Percentiles rank a stretch among this genome's conserved stretches.
These are phyloP conservation scores for Neofusicoccum ribis DNA, from an alignment of 2,329 filamentous ascomycete genomes.

Conservation along the genomic window DNA sequence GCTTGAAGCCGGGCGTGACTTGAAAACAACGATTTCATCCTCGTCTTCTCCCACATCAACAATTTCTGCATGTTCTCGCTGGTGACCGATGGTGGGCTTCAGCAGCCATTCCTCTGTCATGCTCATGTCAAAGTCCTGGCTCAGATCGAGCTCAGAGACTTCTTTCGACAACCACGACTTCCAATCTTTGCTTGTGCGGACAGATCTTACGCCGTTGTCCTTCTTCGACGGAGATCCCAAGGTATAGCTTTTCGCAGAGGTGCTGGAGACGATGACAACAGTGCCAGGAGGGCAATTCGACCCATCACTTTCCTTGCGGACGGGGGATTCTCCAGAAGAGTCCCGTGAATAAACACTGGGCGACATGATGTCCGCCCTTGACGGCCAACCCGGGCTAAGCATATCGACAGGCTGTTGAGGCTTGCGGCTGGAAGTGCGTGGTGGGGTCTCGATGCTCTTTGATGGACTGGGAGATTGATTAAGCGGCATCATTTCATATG, in stretches of 20 bases:
- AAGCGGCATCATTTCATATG: conserved; percentile 32
- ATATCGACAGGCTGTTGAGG: neutral
- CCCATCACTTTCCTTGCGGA: conserved; percentile 36
- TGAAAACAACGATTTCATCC: conserved; percentile 21
- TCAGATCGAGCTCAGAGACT: conserved; percentile 38
- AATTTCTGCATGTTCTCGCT: conserved; percentile 30
- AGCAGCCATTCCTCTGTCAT: conserved; percentile 30
- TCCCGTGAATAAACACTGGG: conserved; percentile 51
- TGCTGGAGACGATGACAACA: conserved; percentile 46
- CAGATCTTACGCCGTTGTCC: conserved; percentile 22
- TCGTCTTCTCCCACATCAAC: conserved; percentile 28
- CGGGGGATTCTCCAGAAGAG: conserved; percentile 40
- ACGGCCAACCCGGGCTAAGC: conserved; percentile 6
- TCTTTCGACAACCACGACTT: conserved; percentile 49
- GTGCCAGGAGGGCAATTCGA: conserved; percentile 29
- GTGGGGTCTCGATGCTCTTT: conserved; percentile 1
- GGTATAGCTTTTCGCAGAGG: conserved; percentile 46
- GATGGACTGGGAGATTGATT: conserved; percentile 21
- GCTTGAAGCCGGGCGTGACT: conserved; percentile 21
- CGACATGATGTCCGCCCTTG: conserved; percentile 32
- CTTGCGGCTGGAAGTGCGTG: conserved; percentile 12
- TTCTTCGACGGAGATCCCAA: conserved; percentile 30
- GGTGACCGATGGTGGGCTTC: conserved; percentile 21
- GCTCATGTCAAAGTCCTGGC: conserved; percentile 30
- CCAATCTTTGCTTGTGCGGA: conserved; percentile 46